These are phyloP conservation scores for Fraxinus sp. DNA, from an alignment of 305 asterid species.

Conservation along the genomic window DNA sequence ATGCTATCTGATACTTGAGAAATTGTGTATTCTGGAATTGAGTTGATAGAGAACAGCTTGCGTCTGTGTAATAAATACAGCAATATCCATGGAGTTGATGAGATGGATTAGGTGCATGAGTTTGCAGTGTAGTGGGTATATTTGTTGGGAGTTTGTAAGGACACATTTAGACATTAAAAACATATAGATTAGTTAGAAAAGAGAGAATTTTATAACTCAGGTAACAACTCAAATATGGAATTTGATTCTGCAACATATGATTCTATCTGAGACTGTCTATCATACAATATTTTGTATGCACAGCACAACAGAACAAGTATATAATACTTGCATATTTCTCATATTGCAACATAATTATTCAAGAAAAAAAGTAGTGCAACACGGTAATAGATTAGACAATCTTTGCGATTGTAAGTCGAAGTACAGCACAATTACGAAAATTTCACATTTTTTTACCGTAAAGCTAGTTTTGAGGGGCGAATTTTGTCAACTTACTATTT, in stretches of 20 bases:
- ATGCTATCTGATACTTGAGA: conserved; percentile 13
- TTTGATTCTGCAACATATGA: background rate
- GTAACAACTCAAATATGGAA: background rate
- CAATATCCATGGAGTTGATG: conserved; percentile 48
- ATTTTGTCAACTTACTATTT: too few relatives aligned
- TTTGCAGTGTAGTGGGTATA: conserved; percentile 36
- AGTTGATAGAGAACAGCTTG: conserved; percentile 13
- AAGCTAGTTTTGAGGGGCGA: too few relatives aligned
- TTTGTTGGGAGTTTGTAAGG: background rate
- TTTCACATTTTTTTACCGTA: too few relatives aligned
- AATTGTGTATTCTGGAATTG: conserved; percentile 21
- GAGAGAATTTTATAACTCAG: background rate
- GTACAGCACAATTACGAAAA: too few relatives aligned
- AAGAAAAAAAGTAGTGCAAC: too few relatives aligned
- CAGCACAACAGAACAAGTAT: too few relatives aligned
- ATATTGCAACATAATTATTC: too few relatives aligned
- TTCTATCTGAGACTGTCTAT: background rate
- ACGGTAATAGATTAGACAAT: too few relatives aligned
- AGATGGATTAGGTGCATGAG: conserved; percentile 58
- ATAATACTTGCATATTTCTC: background rate
- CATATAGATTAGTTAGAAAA: background rate
- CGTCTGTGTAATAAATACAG: conserved; percentile 26
- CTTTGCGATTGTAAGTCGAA: too few relatives aligned
- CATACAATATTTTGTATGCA: background rate
- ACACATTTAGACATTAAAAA: background rate